These are phyloP conservation scores for Piper betle DNA, from an alignment of 164 flowering plant genomes.

Conservation along the genomic window DNA sequence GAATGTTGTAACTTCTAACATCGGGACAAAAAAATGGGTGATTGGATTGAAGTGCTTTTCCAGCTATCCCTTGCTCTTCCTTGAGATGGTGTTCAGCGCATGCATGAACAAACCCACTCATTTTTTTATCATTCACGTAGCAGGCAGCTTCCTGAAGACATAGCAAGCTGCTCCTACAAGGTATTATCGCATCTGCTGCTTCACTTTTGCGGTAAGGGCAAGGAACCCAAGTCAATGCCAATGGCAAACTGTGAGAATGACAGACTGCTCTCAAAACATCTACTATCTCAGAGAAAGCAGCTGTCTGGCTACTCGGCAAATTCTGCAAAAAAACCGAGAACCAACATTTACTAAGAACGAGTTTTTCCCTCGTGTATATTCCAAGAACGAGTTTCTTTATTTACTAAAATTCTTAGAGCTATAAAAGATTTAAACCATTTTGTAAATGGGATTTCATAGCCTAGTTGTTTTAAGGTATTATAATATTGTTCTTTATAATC, in stretches of 20 bases:
- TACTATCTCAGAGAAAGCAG: slow-evolving; percentile 65
- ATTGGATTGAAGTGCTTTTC: slow-evolving; percentile 79
- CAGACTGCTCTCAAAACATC: slow-evolving; percentile 80
- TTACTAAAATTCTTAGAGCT: too few relatives aligned
- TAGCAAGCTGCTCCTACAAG: slow-evolving; percentile 29
- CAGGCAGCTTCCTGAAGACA: slow-evolving; percentile 63
- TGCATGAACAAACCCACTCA: slow-evolving; percentile 74
- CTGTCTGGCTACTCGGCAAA: slow-evolving; percentile 43
- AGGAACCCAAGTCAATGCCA: slow-evolving; percentile 89
- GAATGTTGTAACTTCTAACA: slow-evolving; percentile 55
- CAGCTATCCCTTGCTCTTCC: slow-evolving; percentile 76
- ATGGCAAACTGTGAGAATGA: slow-evolving; percentile 81
- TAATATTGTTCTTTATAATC: too few relatives aligned
- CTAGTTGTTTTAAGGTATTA: too few relatives aligned
- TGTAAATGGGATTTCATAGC: too few relatives aligned
- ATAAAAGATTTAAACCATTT: too few relatives aligned
- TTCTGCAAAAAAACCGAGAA: slow-evolving; percentile 26
- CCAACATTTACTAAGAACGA: too few relatives aligned
- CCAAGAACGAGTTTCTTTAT: too few relatives aligned
- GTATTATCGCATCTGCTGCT: slow-evolving; percentile 13
- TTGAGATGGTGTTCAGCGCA: slow-evolving; percentile 65
- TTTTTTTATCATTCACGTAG: slow-evolving; percentile 50
- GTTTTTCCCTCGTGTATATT: too few relatives aligned
- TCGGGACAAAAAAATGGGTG: slow-evolving; percentile 66
- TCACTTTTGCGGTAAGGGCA: slow-evolving; percentile 18